These are phyloP conservation scores for Dentipellis sp. DNA, from an alignment of 768 basidiomycete genomes.

Conservation along the genomic window DNA sequence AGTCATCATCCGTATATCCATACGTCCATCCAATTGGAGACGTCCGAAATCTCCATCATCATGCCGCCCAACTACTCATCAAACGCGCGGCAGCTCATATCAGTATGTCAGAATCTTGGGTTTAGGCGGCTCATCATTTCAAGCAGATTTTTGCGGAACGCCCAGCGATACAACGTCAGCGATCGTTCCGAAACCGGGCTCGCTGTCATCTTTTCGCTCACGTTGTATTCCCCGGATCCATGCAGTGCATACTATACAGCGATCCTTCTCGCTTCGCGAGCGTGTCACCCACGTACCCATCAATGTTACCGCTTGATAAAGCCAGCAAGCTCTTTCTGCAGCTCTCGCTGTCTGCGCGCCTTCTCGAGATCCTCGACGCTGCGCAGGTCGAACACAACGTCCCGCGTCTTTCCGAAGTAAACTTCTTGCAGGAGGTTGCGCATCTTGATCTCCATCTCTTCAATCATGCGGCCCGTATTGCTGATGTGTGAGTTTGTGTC, in stretches of 20 bases:
- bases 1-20: not conserved
- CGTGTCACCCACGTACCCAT: no score
- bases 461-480: conserved; percentile 92
- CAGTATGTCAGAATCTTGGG: no score
- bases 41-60: not conserved
- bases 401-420: conserved; percentile 94
- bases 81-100: not conserved
- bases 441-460: conserved; percentile 99
- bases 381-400: conserved; percentile 88
- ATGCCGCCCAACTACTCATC: not conserved
- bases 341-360: conserved; percentile 67
- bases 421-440: conserved; percentile 90
- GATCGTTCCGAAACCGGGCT: no score
- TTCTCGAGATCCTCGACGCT: conserved; percentile 81
- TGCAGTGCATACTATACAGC: no score
- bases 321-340: conserved; percentile 87
- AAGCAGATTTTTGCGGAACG: no score
- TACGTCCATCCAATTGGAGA: not conserved
- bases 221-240: no score
- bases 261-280: no score
- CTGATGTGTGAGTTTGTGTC: conserved; percentile 79
- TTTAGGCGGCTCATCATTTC: no score
- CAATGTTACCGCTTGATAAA: conserved; percentile 47
- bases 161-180: no score
- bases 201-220: no score